These are phyloP conservation scores for Pythium rishiriense DNA, from an alignment of 352 stramenopile genomes.

Conservation along the genomic window DNA sequence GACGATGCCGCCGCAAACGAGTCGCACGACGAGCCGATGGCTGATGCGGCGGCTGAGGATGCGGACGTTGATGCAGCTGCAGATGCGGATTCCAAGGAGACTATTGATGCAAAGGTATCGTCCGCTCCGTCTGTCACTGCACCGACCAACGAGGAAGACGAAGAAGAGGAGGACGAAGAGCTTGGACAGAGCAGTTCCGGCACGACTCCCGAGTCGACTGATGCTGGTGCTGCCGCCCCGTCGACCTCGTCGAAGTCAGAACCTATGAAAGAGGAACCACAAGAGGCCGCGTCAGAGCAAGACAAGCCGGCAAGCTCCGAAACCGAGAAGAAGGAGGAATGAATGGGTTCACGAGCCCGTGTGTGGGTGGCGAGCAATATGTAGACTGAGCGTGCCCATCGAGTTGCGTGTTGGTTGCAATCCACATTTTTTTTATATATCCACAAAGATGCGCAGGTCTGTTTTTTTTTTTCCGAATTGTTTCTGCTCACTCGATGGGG, in stretches of 20 bases:
- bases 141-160: neutral
- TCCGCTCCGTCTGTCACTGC: neutral
- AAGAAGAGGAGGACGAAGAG: constrained; percentile 24
- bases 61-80: neutral
- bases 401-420: neutral
- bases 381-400: neutral
- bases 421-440: constrained; percentile 3
- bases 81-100: neutral
- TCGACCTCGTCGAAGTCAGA: neutral
- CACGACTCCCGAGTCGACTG: constrained; percentile 2
- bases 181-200: constrained; percentile 15
- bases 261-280: neutral
- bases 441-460: neutral
- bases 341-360: neutral
- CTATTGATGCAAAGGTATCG: no score
- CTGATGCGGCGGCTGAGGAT: neutral
- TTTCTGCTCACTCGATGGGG: constrained; percentile 9
- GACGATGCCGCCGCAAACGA: constrained; percentile 3
- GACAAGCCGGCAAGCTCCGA: neutral
- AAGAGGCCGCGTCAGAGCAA: neutral
- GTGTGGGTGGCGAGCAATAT: neutral
- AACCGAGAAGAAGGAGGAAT: constrained; percentile 6
- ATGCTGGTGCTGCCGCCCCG: constrained; percentile 1
- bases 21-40: constrained; percentile 7
- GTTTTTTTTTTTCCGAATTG: no score